Evolutionary conservation across 176 grass and related monocot genomes (phyloP), one percentile per base, ranked within the genome.

Genomic region (Canna indica): DNA sequence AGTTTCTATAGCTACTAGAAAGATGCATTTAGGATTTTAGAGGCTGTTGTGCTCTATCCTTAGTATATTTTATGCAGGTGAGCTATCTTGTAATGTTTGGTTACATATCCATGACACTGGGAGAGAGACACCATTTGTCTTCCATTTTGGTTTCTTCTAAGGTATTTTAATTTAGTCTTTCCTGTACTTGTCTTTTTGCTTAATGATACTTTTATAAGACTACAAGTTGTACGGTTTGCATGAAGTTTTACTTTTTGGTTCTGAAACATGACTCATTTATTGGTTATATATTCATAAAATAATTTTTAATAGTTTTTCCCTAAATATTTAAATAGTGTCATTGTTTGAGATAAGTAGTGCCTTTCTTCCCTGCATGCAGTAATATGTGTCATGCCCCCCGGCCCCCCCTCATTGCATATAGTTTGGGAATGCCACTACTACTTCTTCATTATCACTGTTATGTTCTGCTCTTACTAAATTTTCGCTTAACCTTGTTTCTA

Each of bases 21-120:
- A 66, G 33, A 25, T 25, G 20, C 20, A 25, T 25, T 17, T 20
- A 39, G 24, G 77, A 83, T 76, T 35, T 74, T 53, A 70, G n/a
- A 11, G 83, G 53, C 75, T 17, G 26, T 12, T 46, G 58, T 80
- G 61, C 72, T 81, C 77, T 67, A 34, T 79, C 26, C 57, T 48
- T 28, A 78, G 64, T 72, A 31, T 83, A 77, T 85, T 75, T 50
- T 36, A 76, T 79, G 80, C 94, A 99, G 94, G 83, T 99, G 66
- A 99, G 94, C 65, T 99, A 99, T 84, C 72, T 99, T 80, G 82
- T 99, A 75, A 99, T 99, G 94, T 99, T 99, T 75, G 84, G 72
- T 59, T 99, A 99, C 80, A 93, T 99, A 83, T 90, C 94, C 38
- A 85, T 93, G 67, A 90, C 85, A 64, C 86, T 99, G 68, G 94